A percentile compares a stretch with the other conserved stretches of the same genome.
phyloP scores from a whole-genome alignment of 306 rosid genomes.

The Hippophae rhamnoides region DNA sequence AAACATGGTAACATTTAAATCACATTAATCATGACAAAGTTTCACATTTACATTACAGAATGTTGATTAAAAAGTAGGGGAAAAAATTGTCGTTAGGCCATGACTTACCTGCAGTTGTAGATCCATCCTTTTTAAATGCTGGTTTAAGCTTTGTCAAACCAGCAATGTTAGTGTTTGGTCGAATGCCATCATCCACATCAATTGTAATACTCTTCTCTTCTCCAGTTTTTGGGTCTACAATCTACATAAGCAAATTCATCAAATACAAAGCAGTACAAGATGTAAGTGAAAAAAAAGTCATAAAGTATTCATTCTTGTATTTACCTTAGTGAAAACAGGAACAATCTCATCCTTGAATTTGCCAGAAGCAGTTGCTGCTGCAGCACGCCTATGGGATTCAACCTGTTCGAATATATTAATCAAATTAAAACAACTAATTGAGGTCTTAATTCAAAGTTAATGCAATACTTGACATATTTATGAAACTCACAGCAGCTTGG shows the following conservation, averaged over 20 bases:
- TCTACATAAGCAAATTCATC: constrained; percentile 27
- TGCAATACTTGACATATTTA: constrained; percentile 9
- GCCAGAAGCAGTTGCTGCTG: constrained; percentile 69
- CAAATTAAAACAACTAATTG: neutral
- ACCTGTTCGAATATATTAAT: constrained; percentile 34
- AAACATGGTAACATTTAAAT: neutral
- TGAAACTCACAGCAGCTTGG: constrained; percentile 72
- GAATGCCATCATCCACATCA: constrained; percentile 75
- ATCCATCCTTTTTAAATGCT: constrained; percentile 63
- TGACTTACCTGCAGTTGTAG: constrained; percentile 74
- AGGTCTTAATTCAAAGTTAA: constrained; percentile 1
- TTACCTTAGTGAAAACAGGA: constrained; percentile 78
- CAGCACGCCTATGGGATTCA: constrained; percentile 83
- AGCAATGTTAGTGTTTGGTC: constrained; percentile 47
- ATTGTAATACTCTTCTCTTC: constrained; percentile 51
- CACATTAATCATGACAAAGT: neutral
- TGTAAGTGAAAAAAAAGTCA: neutral
- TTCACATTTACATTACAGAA: neutral
- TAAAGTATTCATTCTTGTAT: constrained; percentile 1
- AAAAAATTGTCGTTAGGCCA: constrained; percentile 2
- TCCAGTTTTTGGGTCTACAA: constrained; percentile 82
- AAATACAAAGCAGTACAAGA: constrained; percentile 14
- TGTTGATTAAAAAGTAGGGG: neutral
- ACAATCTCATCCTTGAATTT: constrained; percentile 85
- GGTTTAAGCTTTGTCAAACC: constrained; percentile 77